Percentiles rank a stretch among this genome's conserved stretches.
Conservation (phyloP, 2,329 filamentous ascomycete species). For the Talaromyces rugulosus region DNA sequence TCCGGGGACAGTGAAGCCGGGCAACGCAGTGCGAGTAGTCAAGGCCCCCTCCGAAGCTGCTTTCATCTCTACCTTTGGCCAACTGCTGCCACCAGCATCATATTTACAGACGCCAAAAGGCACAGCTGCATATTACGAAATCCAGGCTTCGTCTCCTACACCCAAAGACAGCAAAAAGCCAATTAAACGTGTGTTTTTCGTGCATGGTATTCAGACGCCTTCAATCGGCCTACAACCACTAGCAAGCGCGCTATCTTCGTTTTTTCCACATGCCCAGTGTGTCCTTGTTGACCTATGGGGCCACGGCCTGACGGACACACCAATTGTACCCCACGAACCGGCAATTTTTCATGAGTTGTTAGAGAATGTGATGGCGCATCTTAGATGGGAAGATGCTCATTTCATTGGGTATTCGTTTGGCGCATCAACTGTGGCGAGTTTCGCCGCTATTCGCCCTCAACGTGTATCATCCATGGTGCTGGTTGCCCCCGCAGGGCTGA, state of each 20-base stretch:
- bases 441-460: conserved; percentile 26
- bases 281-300: conserved; percentile 51
- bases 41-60: conserved; percentile 20
- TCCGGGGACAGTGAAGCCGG: not conserved
- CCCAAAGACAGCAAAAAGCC: not conserved
- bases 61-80: conserved; percentile 22
- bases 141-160: not conserved
- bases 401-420: conserved; percentile 52
- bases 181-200: conserved; percentile 1
- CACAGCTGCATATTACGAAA: conserved; percentile 6
- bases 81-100: conserved; percentile 14
- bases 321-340: conserved; percentile 37
- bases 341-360: conserved; percentile 43
- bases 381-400: conserved; percentile 43
- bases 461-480: conserved; percentile 35
- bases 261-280: conserved; percentile 35
- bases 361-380: conserved; percentile 33
- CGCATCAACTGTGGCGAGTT: conserved; percentile 37
- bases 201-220: conserved; percentile 4
- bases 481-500: conserved; percentile 5
- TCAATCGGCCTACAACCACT: conserved; percentile 4
- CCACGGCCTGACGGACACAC: conserved; percentile 51
- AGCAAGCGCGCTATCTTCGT: conserved; percentile 25
- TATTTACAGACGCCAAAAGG: conserved; percentile 16
- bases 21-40: conserved; percentile 9